phyloP scores from a whole-genome alignment of 2,329 filamentous ascomycete species.

The Exophiala viscosa region DNA sequence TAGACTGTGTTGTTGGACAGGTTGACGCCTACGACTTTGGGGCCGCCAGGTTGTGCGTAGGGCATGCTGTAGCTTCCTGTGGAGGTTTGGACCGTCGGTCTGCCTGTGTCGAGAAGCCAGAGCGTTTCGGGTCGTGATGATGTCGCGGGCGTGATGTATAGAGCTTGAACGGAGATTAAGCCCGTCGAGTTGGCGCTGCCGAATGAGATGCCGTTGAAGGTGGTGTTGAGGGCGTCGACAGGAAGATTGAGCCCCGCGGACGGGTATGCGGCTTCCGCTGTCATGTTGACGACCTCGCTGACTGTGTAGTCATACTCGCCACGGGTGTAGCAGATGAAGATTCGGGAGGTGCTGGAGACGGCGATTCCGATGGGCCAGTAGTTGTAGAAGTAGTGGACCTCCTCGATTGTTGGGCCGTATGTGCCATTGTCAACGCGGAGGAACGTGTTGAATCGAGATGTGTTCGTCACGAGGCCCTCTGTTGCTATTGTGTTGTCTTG shows the following conservation, averaged over 20 bases:
- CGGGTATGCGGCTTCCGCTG: slow-evolving; percentile 47
- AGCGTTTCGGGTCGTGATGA: slow-evolving; percentile 39
- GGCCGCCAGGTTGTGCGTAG: slow-evolving; percentile 45
- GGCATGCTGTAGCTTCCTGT: slow-evolving; percentile 39
- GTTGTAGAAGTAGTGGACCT: slow-evolving; percentile 49
- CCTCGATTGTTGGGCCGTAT: slow-evolving; percentile 47
- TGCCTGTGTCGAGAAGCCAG: slow-evolving; percentile 46
- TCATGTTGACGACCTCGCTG: slow-evolving; percentile 46
- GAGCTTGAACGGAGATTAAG: slow-evolving; percentile 45
- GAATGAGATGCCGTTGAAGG: slow-evolving; percentile 41
- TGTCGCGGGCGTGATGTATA: slow-evolving; percentile 42
- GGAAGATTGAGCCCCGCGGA: slow-evolving; percentile 37
- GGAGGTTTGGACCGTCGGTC: slow-evolving; percentile 41
- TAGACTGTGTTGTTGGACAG: slow-evolving; percentile 40
- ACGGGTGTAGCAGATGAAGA: slow-evolving; percentile 47
- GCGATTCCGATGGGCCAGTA: slow-evolving; percentile 48
- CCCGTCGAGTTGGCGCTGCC: slow-evolving; percentile 42
- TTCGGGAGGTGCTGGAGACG: slow-evolving; percentile 40
- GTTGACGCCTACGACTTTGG: slow-evolving; percentile 44
- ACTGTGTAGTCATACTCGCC: slow-evolving; percentile 47
- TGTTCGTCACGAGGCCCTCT: slow-evolving; percentile 12
- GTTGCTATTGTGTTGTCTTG: slow-evolving; percentile 18
- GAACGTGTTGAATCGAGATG: slow-evolving; percentile 14
- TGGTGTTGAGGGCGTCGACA: slow-evolving; percentile 36
- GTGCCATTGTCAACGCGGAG: slow-evolving; percentile 47